Percentiles rank a stretch among this genome's conserved stretches.
Evolutionary conservation across 495 filamentous ascomycete species (phyloP).

Genomic region (Baudoinia panamericana): DNA sequence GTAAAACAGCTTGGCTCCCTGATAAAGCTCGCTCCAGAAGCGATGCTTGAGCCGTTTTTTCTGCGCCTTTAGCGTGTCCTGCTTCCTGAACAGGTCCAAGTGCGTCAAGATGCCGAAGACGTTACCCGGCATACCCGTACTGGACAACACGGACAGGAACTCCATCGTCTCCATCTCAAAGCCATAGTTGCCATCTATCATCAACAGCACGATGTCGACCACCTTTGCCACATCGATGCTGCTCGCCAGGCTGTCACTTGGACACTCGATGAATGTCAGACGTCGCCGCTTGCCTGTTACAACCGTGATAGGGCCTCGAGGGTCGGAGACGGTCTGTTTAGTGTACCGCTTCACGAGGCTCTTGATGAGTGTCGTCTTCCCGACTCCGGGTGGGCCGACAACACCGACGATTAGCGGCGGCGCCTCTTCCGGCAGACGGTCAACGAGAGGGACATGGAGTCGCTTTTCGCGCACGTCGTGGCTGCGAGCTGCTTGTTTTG

Average conservation of each 20-base stretch:
- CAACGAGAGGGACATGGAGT: slow-evolving; percentile 87
- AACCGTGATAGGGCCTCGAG: slow-evolving; percentile 82
- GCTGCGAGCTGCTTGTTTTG: slow-evolving; percentile 72
- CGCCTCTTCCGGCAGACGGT: slow-evolving; percentile 90
- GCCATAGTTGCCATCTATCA: slow-evolving; percentile 97
- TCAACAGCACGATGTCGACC: slow-evolving; percentile 85
- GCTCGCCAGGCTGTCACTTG: slow-evolving; percentile 76
- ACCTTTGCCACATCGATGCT: slow-evolving; percentile 96
- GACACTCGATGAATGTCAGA: slow-evolving; percentile 91
- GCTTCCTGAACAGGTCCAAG: slow-evolving; percentile 87
- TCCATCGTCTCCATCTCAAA: slow-evolving; percentile 99
- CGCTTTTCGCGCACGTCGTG: slow-evolving; percentile 96
- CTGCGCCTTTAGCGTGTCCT: slow-evolving; percentile 70
- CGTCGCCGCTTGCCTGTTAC: slow-evolving; percentile 88
- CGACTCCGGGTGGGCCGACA: slow-evolving; percentile 82
- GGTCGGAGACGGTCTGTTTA: slow-evolving; percentile 82
- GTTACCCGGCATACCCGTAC: slow-evolving; percentile 93
- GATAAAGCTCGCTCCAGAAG: slow-evolving; percentile 92
- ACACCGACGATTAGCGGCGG: slow-evolving; percentile 83
- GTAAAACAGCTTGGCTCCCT: slow-evolving; percentile 93
- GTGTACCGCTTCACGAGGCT: slow-evolving; percentile 88
- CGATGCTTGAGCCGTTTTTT: slow-evolving; percentile 94
- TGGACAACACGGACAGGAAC: slow-evolving; percentile 78
- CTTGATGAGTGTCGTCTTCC: slow-evolving; percentile 72
- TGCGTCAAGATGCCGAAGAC: slow-evolving; percentile 95